Base-by-base conservation (phyloP, 371 early-diverging fungal species). In the Apophysomyces trapeziformis region DNA sequence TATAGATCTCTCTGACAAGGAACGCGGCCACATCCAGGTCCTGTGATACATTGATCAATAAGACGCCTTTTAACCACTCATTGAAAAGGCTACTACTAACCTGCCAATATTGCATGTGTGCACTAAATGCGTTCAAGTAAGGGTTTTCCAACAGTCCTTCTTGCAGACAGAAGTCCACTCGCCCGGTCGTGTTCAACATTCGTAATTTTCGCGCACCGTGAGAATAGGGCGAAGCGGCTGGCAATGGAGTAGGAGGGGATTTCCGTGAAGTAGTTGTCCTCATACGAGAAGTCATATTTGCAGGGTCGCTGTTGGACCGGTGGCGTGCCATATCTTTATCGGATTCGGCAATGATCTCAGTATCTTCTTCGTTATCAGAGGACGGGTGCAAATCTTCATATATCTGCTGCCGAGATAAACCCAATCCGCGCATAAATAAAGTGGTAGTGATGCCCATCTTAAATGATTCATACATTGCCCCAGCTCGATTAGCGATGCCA, bases 31-130 rank as follows among this genome's bases (percentile, higher is more conserved):
- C 86, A 76, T 92, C 92, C 18, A 81, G 68, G 74, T 93, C 92
- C 44, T 70, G 45, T 54, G 7, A 26, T 18, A 47, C 18, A 50
- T 64, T 12, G 35, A 46, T 5, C 12, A 37, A 26, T 47, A 13
- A 35, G 26, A 35, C 37, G 8, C 7, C 4, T 21, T 50, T 47
- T 14, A 41, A 41, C 11, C 41, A 41, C 8, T 11, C 8, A 13
- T 41, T 11, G 41, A 41, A 5, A 0, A 41, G 2, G 32, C 32
- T 26, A 26, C 2, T 26, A 62, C 57, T 67, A 66, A 71, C 74
- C 68, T 85, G 74, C 90, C 95, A 94, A 69, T 94, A 94, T 32
- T 84, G 86, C 80, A 92, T 85, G 74, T 93, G 93, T 6, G 86
- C 90, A 47, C 83, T 87, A 45, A 94, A 78, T 38, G 92, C 90